Conservation (phyloP, 495 filamentous ascomycete genomes). For the Pyronema omphalodes region DNA sequence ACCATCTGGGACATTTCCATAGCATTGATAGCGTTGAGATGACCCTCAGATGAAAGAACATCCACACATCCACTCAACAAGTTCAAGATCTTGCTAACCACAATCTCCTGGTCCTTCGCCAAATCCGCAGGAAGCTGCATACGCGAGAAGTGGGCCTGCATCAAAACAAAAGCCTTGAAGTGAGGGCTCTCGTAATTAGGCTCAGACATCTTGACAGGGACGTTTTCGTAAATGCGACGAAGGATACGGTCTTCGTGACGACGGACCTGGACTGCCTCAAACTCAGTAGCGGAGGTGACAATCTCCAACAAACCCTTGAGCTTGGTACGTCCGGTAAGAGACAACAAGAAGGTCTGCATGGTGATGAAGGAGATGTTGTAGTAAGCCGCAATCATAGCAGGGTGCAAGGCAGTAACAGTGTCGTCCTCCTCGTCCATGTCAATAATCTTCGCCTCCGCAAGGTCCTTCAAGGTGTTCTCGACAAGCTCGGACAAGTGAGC, state of each 20-base stretch:
- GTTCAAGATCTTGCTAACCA: slow-evolving; percentile 69
- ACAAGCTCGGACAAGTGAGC: slow-evolving; percentile 90
- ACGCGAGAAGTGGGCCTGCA: slow-evolving; percentile 93
- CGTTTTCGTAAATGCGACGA: slow-evolving; percentile 78
- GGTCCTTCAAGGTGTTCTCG: slow-evolving; percentile 77
- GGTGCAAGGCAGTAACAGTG: slow-evolving; percentile 70
- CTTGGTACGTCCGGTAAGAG: slow-evolving; percentile 69
- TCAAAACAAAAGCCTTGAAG: slow-evolving; percentile 90
- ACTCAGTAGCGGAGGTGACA: slow-evolving; percentile 89
- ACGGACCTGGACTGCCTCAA: slow-evolving; percentile 85
- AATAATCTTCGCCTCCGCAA: slow-evolving; percentile 86
- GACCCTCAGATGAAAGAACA: slow-evolving; percentile 87
- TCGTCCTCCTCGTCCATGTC: slow-evolving; percentile 96
- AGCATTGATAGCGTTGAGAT: slow-evolving; percentile 88
- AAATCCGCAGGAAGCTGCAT: slow-evolving; percentile 93
- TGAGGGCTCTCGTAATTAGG: slow-evolving; percentile 79
- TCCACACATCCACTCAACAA: slow-evolving; percentile 85
- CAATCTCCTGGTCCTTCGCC: slow-evolving; percentile 87
- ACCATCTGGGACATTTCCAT: slow-evolving; percentile 99
- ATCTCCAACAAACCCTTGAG: slow-evolving; percentile 94
- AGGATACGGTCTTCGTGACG: slow-evolving; percentile 81
- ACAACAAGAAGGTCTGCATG: slow-evolving; percentile 99
- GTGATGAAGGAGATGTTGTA: slow-evolving; percentile 99
- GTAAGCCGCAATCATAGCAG: slow-evolving; percentile 94
- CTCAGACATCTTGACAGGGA: slow-evolving; percentile 86